These are phyloP conservation scores for Cercospora sp. DNA, from an alignment of 2,329 filamentous ascomycete genomes.

Conservation along the genomic window DNA sequence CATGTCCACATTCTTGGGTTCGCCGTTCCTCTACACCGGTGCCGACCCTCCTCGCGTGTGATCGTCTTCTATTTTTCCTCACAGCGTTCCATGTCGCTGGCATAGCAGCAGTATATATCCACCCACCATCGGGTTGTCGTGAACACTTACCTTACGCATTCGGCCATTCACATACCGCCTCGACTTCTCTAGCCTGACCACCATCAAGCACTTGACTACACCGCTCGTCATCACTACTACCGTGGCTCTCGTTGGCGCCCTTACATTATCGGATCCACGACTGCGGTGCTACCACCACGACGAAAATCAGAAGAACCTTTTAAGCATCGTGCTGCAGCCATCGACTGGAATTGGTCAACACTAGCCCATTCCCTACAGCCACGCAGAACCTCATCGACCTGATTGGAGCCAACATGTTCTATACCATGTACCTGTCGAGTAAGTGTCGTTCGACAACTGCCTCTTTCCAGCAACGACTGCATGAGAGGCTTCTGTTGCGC, in stretches of 20 bases:
- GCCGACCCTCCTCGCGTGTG: constrained; percentile 15
- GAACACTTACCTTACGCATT: constrained; percentile 23
- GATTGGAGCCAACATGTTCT: constrained; percentile 40
- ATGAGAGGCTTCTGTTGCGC: constrained; percentile 23
- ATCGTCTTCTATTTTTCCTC: constrained; percentile 29
- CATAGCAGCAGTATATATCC: constrained; percentile 23
- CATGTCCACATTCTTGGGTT: constrained; percentile 28
- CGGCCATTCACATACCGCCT: constrained; percentile 27
- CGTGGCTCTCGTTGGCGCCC: constrained; percentile 22
- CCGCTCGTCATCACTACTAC: constrained; percentile 15
- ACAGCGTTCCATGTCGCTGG: constrained; percentile 19
- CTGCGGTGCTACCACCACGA: constrained; percentile 35
- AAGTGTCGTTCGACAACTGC: constrained; percentile 42
- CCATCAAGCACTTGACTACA: constrained; percentile 11
- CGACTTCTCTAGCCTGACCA: constrained; percentile 17
- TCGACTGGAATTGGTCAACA: constrained; percentile 28
- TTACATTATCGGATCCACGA: constrained; percentile 19
- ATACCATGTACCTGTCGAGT: constrained; percentile 59
- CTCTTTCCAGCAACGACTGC: constrained; percentile 16
- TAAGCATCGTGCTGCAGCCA: constrained; percentile 35
- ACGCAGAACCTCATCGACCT: constrained; percentile 18
- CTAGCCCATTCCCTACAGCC: constrained; percentile 25
- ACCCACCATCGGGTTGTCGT: constrained; percentile 21
- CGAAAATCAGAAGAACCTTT: constrained; percentile 22
- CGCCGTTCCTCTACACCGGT: constrained; percentile 31